Base-by-base conservation (phyloP, 495 filamentous ascomycete species). In the Hypomontagnella submonticulosa region DNA sequence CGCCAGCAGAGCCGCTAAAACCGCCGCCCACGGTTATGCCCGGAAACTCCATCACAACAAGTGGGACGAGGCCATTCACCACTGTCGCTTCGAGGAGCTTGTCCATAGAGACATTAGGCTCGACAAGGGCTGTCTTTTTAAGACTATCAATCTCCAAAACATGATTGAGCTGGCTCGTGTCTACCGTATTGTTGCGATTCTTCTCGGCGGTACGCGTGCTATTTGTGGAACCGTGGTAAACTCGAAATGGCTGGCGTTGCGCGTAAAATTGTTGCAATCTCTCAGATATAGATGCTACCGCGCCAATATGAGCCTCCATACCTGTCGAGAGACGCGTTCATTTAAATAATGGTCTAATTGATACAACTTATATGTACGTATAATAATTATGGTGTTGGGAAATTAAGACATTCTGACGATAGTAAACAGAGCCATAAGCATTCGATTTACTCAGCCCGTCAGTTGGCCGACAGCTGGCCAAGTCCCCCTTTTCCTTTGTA, bases 221-320 rank as follows among this genome's bases (percentile, higher is more conserved):
- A 71, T 92, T 91, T 15, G 90, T 91, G 0, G 87, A 86, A 50
- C 90, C 90, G 76, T 92, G 89, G 69, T 81, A 87, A 56, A 92
- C 89, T 9, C 88, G 83, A 71, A 89, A 92, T 1, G 84, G 80
- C 53, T 86, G 78, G 32, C 81, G 79, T 18, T 75, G 78, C 4
- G 80, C 70, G 72, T 85, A 83, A 75, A 85, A 88, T 7, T 73
- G 61, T 44, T 73, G 71, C 13, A 89, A 81, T 23, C 66, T 70
- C 33, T 69, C 61, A 7, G 84, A 70, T 13, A 88, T 78, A 18
- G 66, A 19, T 12, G 69, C 53, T 19, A 87, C 83, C 4, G 75
- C 77, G 19, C 66, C 50, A 1, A 78, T 63, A 55, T 86, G 84
- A 5, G 60, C 66, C 23, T 80, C 72, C 76, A 81, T 83, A 41